A percentile compares a stretch with the other conserved stretches of the same genome.
Evolutionary conservation across 192 early-diverging fungal species (phyloP).

Genomic region (Haplosporangium gracile): DNA sequence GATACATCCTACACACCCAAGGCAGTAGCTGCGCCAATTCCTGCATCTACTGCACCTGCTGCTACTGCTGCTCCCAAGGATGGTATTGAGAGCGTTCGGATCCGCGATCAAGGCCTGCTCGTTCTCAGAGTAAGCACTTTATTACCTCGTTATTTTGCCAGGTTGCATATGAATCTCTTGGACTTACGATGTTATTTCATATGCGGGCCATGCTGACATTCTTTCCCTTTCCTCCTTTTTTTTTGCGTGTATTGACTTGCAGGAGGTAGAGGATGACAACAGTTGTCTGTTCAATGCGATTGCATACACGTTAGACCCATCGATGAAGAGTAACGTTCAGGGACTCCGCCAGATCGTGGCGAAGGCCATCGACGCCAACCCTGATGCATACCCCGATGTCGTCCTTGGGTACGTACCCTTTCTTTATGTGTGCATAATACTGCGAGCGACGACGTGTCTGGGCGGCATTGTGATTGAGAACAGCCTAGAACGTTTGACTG

Average conservation of each 20-base stretch:
- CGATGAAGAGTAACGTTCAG: conserved; percentile 36
- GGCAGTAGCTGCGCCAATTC: neutral
- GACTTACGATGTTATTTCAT: too few species aligned
- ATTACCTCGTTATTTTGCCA: neutral
- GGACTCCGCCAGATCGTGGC: conserved; percentile 58
- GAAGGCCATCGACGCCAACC: conserved; percentile 64
- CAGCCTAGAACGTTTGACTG: neutral
- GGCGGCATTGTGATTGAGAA: too few species aligned
- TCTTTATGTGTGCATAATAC: neutral
- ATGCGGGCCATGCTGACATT: neutral
- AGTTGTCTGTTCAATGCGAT: conserved; percentile 79
- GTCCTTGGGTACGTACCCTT: conserved; percentile 67
- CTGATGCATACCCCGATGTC: conserved; percentile 69
- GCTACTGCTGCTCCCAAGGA: neutral
- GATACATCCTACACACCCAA: conserved; percentile 17
- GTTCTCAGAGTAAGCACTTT: conserved; percentile 34
- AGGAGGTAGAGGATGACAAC: conserved; percentile 79
- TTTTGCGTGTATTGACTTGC: neutral
- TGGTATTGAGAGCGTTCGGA: conserved; percentile 21
- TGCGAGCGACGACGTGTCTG: neutral
- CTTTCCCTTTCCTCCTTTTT: neutral
- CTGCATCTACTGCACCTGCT: neutral
- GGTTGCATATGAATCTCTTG: neutral
- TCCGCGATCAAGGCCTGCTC: conserved; percentile 44
- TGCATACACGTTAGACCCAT: conserved; percentile 56